Percentiles rank a stretch among this genome's conserved stretches.
phyloP scores from a whole-genome alignment of 257 asterid species.

The Leptodermis oblonga region DNA sequence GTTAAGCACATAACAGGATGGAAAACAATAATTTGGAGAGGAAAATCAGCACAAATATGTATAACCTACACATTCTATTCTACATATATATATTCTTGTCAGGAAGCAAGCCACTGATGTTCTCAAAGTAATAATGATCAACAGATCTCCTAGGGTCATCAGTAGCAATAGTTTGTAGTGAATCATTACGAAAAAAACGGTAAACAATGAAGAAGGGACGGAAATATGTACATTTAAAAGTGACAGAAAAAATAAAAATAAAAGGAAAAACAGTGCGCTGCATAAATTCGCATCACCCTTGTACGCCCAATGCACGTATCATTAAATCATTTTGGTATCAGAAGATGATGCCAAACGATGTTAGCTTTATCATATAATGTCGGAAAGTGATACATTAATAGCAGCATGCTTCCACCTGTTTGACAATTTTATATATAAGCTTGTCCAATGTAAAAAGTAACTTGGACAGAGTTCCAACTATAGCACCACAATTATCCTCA shows the following conservation, averaged over 20 bases:
- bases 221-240: too few species aligned
- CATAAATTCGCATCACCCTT: too few species aligned
- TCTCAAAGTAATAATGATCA: constrained; percentile 63
- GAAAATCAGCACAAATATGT: constrained; percentile 9
- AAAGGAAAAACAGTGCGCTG: too few species aligned
- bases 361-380: background rate
- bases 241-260: too few species aligned
- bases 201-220: too few species aligned
- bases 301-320: too few species aligned
- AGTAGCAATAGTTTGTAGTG: constrained; percentile 58
- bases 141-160: constrained; percentile 55
- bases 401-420: constrained; percentile 53
- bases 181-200: too few species aligned
- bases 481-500: constrained; percentile 93
- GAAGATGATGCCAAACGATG: background rate
- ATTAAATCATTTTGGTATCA: too few species aligned
- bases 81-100: constrained; percentile 73
- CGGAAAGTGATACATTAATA: background rate
- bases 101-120: constrained; percentile 57
- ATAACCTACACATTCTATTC: constrained; percentile 69
- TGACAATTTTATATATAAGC: constrained; percentile 79
- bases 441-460: constrained; percentile 84
- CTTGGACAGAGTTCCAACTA: constrained; percentile 83
- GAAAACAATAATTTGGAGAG: too few species aligned
- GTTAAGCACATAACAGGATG: constrained; percentile 7